A percentile compares a stretch with the other conserved stretches of the same genome.
phyloP scores from a whole-genome alignment of 768 basidiomycete species.

The Lentinula sp. region DNA sequence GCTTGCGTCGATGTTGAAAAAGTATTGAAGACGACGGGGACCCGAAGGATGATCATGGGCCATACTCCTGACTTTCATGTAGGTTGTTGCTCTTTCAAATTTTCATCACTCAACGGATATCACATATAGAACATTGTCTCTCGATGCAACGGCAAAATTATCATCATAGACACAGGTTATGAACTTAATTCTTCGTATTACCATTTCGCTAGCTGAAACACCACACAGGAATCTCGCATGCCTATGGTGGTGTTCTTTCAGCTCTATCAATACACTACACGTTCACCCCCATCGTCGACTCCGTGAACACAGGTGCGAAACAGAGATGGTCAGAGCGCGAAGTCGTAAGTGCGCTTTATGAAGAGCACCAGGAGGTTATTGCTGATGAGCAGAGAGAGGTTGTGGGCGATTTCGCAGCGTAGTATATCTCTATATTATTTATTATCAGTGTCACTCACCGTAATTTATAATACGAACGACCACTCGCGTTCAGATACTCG shows the following conservation, averaged over 20 bases:
- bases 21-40: slow-evolving; percentile 71
- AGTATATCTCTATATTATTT: neutral
- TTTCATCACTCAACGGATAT: neutral
- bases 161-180: slow-evolving; percentile 91
- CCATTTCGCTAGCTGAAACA: neutral
- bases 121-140: slow-evolving; percentile 65
- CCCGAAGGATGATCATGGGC: slow-evolving; percentile 89
- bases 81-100: slow-evolving; percentile 10
- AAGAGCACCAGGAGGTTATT: slow-evolving; percentile 44
- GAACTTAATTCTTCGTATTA: neutral
- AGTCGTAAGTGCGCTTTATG: slow-evolving; percentile 60
- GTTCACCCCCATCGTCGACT: slow-evolving; percentile 48
- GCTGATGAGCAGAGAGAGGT: slow-evolving; percentile 42
- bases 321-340: slow-evolving; percentile 57
- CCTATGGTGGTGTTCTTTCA: slow-evolving; percentile 90
- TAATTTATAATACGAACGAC: neutral
- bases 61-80: slow-evolving; percentile 90
- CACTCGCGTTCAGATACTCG: too few species aligned
- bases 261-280: slow-evolving; percentile 85
- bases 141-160: slow-evolving; percentile 85
- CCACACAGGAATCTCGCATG: slow-evolving; percentile 85
- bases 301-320: slow-evolving; percentile 22
- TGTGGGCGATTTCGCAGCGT: slow-evolving; percentile 30
- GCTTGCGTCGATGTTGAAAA: slow-evolving; percentile 68
- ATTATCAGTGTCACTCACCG: neutral